Evolutionary conservation across 306 rosid species (phyloP).

Genomic region (Carpinus viminea): DNA sequence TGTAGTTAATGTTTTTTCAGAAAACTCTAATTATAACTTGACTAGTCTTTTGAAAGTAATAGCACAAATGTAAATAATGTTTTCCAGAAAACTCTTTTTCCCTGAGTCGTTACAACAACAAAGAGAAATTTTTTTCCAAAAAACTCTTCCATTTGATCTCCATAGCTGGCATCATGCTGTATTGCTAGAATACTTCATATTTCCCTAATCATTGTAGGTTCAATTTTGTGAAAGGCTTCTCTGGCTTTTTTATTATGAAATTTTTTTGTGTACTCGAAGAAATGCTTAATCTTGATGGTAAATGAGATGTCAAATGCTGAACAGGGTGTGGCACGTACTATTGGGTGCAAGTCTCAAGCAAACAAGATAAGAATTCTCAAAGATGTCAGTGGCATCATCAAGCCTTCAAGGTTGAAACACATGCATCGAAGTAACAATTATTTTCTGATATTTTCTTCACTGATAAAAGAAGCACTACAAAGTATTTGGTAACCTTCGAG

Average conservation of each 20-base stretch:
- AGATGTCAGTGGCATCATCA: conserved; percentile 46
- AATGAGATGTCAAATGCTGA: background rate
- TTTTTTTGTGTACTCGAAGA: background rate
- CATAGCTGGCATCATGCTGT: no score
- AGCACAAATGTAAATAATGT: no score
- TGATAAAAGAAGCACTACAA: background rate
- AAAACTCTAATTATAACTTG: no score
- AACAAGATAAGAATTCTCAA: conserved; percentile 38
- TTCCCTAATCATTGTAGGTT: background rate
- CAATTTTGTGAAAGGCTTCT: background rate
- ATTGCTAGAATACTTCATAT: background rate
- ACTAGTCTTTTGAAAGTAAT: no score
- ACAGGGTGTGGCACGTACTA: conserved; percentile 37
- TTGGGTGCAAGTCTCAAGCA: conserved; percentile 31
- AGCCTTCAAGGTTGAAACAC: conserved; percentile 49
- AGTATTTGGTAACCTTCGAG: no score
- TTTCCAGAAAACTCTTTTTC: no score
- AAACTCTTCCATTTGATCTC: no score
- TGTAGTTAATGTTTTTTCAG: no score
- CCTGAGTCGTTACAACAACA: no score
- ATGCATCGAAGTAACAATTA: background rate
- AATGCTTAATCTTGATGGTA: background rate
- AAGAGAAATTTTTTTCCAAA: no score
- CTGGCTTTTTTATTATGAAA: background rate
- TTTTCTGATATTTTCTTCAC: conserved; percentile 7